Evolutionary conservation across 371 early-diverging fungal genomes (phyloP), one percentile per base, ranked within the genome.

Genomic region (Haplosporangium sp.): DNA sequence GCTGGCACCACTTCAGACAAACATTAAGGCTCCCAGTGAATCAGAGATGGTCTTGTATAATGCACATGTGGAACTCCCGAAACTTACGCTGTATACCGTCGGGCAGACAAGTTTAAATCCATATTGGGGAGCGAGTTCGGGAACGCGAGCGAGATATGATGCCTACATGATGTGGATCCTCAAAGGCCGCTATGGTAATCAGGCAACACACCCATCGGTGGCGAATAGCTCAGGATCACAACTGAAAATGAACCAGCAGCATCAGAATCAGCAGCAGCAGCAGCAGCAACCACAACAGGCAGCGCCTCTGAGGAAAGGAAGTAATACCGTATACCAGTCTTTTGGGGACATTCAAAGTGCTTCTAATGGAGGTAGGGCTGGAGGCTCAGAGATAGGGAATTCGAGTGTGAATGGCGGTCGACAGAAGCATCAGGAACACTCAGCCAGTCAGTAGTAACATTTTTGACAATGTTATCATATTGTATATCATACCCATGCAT

Each of bases 1-100:
- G 38, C 55, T 79, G 16, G 64, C 67, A 2, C 75, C 64, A 16
- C 20, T 64, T 8, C 62, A 47, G 11, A 58, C 60, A 2, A 59
- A 52, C 20, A 48, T 69, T 57, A 69, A 65, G 55, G 42, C 54
- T 4, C 75, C 72, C 10, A 70, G 60, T 29, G 66, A 62, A 21
- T 71, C 79, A 1, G 82, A 82, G 48, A 46, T 64, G 72, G 54
- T 64, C 13, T 64, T 82, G 46, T 80, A 80, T 36, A 56, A 71
- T 50, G 75, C 71, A 5, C 76, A 75, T 54, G 81, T 82, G 46
- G 75, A 74, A 45, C 18, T 80, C 1, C 75, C 80, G 9, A 82
- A 80, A 48, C 14, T 70, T 59, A 74, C 80, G 11, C 59, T 74
- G 5, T 69, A 67, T 57, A 74, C 71, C 14, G 75, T 68, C 2